These are phyloP conservation scores for Pestalotiopsis sp. DNA, from an alignment of 2,329 filamentous ascomycete species.

Conservation along the genomic window DNA sequence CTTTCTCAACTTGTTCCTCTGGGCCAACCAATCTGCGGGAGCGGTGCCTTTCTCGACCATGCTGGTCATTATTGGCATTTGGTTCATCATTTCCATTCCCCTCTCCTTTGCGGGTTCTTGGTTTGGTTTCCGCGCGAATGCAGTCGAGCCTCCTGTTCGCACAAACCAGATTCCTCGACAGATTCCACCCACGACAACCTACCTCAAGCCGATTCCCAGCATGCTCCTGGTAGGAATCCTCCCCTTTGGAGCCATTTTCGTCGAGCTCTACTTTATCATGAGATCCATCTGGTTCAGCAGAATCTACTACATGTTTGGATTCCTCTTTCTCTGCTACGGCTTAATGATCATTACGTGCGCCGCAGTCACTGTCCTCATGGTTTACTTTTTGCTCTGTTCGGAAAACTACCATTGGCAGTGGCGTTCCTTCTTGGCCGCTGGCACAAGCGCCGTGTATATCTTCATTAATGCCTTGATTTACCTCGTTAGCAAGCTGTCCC, in stretches of 20 bases:
- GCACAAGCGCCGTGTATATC: conserved; percentile 88
- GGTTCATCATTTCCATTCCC: conserved; percentile 96
- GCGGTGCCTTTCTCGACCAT: conserved; percentile 97
- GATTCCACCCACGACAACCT: conserved; percentile 82
- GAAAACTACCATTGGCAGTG: conserved; percentile 99
- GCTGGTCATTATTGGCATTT: conserved; percentile 89
- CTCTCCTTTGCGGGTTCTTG: conserved; percentile 89
- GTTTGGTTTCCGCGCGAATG: conserved; percentile 80
- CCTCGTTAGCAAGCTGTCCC: conserved; percentile 84
- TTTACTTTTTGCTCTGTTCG: conserved; percentile 93
- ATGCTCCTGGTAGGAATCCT: conserved; percentile 91
- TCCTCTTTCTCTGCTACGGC: conserved; percentile 95
- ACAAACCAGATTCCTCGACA: conserved; percentile 98
- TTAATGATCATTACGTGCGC: conserved; percentile 96
- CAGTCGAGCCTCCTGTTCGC: conserved; percentile 79
- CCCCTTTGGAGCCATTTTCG: conserved; percentile 95
- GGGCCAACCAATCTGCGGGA: conserved; percentile 88
- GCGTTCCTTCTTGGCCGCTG: conserved; percentile 89
- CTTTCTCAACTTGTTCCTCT: conserved; percentile 93
- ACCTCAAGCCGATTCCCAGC: conserved; percentile 83
- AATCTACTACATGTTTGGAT: conserved; percentile 99
- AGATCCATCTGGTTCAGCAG: conserved; percentile 98
- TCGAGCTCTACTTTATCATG: conserved; percentile 99
- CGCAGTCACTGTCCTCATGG: conserved; percentile 88
- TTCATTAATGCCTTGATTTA: conserved; percentile 91